Conservation (phyloP, 257 asterid genomes). For the Coffea canephora region DNA sequence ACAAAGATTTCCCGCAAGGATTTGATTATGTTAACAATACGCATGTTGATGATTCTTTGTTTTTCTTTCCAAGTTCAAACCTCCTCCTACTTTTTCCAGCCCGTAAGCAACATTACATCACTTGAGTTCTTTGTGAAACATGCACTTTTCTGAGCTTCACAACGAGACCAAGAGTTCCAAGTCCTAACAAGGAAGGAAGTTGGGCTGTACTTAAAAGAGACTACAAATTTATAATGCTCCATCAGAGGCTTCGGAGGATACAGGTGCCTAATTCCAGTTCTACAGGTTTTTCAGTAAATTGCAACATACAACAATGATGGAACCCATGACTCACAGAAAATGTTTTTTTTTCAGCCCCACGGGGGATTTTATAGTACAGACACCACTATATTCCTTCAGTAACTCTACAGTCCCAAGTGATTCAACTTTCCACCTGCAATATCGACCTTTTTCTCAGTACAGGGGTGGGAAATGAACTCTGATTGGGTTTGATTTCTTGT, state of each 20-base stretch:
- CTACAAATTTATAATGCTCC: not conserved
- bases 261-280: not conserved
- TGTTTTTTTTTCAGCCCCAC: not conserved
- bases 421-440: conserved; percentile 25
- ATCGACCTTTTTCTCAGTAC: conserved; percentile 12
- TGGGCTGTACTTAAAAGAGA: not conserved
- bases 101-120: not conserved
- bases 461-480: conserved; percentile 4
- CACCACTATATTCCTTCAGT: not conserved
- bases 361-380: not conserved
- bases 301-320: not conserved
- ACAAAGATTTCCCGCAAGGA: not conserved
- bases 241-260: not conserved
- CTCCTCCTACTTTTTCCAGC: not conserved
- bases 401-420: conserved; percentile 8
- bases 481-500: not conserved
- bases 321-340: not conserved
- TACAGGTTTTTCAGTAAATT: not conserved
- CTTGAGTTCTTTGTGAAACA: not conserved
- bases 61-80: too few relatives aligned
- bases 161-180: not conserved
- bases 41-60: too few relatives aligned
- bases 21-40: too few relatives aligned
- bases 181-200: not conserved
- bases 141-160: not conserved